These are phyloP conservation scores for Ceratonia siliqua DNA, from an alignment of 306 rosid species.

Conservation along the genomic window DNA sequence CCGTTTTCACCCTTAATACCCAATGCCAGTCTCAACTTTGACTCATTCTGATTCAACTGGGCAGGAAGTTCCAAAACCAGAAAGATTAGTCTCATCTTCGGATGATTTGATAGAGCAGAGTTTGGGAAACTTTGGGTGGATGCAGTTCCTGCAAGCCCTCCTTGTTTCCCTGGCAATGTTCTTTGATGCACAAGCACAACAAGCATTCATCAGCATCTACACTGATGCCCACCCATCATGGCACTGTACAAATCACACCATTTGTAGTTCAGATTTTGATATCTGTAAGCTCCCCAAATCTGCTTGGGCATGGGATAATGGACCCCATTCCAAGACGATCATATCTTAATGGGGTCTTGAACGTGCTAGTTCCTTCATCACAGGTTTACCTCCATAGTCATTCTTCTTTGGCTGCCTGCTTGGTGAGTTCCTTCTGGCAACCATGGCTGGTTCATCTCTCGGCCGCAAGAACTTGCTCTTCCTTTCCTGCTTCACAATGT, in stretches of 20 bases:
- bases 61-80: too few species aligned
- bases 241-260: slow-evolving; percentile 32
- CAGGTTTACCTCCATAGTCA: background rate
- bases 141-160: slow-evolving; percentile 11
- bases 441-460: slow-evolving; percentile 29
- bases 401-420: slow-evolving; percentile 17
- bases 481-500: background rate
- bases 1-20: too few species aligned
- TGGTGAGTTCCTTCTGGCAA: slow-evolving; percentile 31
- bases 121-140: slow-evolving; percentile 4
- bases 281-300: slow-evolving; percentile 27
- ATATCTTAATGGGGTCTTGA: slow-evolving; percentile 39
- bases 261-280: slow-evolving; percentile 21
- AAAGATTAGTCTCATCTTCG: too few species aligned
- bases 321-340: background rate
- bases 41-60: too few species aligned
- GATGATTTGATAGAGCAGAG: background rate
- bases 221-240: slow-evolving; percentile 34
- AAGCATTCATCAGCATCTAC: slow-evolving; percentile 32
- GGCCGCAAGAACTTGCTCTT: slow-evolving; percentile 34
- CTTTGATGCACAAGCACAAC: slow-evolving; percentile 43
- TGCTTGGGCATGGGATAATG: slow-evolving; percentile 40
- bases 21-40: too few species aligned
- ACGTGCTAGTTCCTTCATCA: slow-evolving; percentile 29
- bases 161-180: slow-evolving; percentile 29